Conservation (phyloP, 495 filamentous ascomycete species). For the Penicillium cosmopolitanum region DNA sequence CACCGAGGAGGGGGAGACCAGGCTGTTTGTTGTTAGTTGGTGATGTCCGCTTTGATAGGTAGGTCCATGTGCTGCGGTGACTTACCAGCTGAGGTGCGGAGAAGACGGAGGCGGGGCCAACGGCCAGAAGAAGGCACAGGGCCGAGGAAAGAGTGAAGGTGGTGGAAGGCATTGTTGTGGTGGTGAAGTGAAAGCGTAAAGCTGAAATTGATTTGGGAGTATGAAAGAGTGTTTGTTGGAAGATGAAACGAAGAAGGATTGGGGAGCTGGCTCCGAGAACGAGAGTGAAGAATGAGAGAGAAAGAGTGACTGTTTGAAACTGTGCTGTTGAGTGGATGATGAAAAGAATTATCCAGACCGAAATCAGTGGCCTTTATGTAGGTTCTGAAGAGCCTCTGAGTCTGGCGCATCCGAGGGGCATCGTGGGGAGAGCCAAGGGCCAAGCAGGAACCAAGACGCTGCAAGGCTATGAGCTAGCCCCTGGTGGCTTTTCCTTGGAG, state of each 20-base stretch:
- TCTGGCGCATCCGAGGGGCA: slow-evolving; percentile 13
- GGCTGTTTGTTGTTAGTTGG: slow-evolving; percentile 9
- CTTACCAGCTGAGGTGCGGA: slow-evolving; percentile 35
- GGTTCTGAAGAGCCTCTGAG: slow-evolving; percentile 14
- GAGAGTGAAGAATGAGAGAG: slow-evolving; percentile 17
- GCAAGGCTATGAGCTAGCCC: slow-evolving; percentile 33
- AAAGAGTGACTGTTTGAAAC: slow-evolving; percentile 31
- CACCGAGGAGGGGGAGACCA: slow-evolving; percentile 19
- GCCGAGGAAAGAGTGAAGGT: slow-evolving; percentile 39
- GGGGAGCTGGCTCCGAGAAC: slow-evolving; percentile 15
- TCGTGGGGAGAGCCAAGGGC: slow-evolving; percentile 27
- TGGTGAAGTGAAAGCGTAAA: slow-evolving; percentile 5
- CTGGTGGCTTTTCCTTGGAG: slow-evolving; percentile 22
- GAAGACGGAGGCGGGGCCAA: slow-evolving; percentile 38
- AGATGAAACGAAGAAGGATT: slow-evolving; percentile 24
- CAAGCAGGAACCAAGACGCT: slow-evolving; percentile 25
- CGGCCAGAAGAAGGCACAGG: slow-evolving; percentile 41
- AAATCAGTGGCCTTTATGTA: slow-evolving; percentile 32
- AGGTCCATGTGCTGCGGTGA: slow-evolving; percentile 17
- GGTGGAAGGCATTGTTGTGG: slow-evolving; percentile 35
- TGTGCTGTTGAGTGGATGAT: slow-evolving; percentile 25
- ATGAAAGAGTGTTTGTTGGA: slow-evolving; percentile 24
- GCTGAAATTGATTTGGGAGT: slow-evolving; percentile 7
- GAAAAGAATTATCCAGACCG: slow-evolving; percentile 20
- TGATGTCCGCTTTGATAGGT: neutral